Base-by-base conservation (phyloP, 768 basidiomycete genomes). In the Auriscalpium vulgare region DNA sequence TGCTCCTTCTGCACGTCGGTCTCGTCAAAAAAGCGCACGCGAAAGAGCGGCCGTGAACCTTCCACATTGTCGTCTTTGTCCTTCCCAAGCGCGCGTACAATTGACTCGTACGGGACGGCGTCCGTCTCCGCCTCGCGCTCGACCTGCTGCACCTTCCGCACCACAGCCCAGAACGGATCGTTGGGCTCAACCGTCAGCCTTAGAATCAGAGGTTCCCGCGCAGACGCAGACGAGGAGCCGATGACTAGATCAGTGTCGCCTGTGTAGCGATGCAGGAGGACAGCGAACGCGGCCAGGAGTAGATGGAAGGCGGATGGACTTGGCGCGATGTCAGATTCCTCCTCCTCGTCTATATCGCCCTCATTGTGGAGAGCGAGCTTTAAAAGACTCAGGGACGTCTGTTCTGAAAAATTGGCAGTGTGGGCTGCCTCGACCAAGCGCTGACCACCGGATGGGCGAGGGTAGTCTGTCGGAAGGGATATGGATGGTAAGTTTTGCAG, bases 1-100 rank as follows among this genome's bases (percentile, higher is more conserved):
- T 79, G 78, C 55, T 84, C 87, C 49, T 77, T 84, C 44, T 78
- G 81, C 38, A 81, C 71, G 61, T 91, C 90, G 1, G 87, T 94
- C 68, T 89, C 90, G 66, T 97, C 94, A 68, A 97, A 93, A 77
- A 97, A 97, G n/a, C 94, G 85, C 44, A 97, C 93, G 51, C 94
- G 83, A 73, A 97, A 97, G 29, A 97, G 76, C 4, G 88, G 88
- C 1, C 74, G 69, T 14, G 69, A 64, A 14, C 69, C 71, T 19
- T 76, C 79, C 40, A 82, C 79, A 11, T 76, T 63, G 10, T 85
- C 86, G 16, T 86, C 81, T 61, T 81, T 85, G 63, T 77, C 80
- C 64, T 81, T 81, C 54, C 77, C 79, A 51, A 97, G 73, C 9
- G 83, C 87, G 47, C 77, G 78, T 16, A 87, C 77, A 55, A 97